Evolutionary conservation across 73 alveolate species (phyloP).

Genomic region (Loxodes magnus): DNA sequence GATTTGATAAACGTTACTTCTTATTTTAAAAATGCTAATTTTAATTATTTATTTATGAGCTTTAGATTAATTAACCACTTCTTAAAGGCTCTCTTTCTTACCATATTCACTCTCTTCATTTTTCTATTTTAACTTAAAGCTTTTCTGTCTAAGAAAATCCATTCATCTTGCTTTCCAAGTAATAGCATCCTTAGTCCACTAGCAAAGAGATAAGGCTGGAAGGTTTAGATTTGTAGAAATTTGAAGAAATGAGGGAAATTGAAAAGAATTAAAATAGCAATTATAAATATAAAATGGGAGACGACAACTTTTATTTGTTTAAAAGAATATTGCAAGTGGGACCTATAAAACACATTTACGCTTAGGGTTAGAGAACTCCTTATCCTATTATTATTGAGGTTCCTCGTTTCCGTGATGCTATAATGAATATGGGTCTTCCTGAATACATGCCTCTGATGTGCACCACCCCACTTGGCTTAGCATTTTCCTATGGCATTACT

Average conservation of each 20-base stretch:
- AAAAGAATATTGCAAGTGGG: conserved; percentile 10
- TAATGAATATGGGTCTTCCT: conserved; percentile 9
- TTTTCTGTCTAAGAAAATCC: no score
- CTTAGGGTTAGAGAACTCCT: conserved; percentile 8
- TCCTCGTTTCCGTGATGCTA: conserved; percentile 3
- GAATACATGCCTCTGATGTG: conserved; percentile 8
- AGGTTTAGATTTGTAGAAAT: no score
- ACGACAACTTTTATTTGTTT: conserved; percentile 4
- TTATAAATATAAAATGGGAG: conserved; percentile 11
- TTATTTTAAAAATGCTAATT: neutral
- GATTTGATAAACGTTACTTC: no score
- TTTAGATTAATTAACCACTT: no score
- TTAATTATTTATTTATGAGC: neutral
- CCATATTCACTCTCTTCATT: no score
- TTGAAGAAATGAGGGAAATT: no score
- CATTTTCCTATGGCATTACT: neutral
- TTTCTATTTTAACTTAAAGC: no score
- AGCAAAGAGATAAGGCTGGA: no score
- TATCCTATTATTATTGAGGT: conserved; percentile 5
- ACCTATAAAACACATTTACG: neutral
- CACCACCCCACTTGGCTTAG: conserved; percentile 6
- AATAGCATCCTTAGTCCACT: no score
- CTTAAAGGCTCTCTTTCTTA: no score
- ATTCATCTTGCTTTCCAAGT: no score
- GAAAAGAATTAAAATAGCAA: no score